Conservation (phyloP, 768 basidiomycete species). For the Filobasidium wieringae region DNA sequence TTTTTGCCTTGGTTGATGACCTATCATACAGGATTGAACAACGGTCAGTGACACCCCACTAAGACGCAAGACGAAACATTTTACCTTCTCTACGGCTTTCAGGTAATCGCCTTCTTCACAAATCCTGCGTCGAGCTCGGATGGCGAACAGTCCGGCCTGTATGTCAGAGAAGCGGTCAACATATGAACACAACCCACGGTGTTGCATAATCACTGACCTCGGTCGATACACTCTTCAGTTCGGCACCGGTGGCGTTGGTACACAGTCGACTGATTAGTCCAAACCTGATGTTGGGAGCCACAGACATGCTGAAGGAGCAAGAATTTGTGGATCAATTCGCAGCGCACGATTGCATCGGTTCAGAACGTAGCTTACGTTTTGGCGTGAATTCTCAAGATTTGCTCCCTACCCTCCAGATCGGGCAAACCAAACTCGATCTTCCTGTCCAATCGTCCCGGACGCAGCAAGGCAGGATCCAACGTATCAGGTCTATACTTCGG, state of each 20-base stretch:
- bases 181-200: neutral
- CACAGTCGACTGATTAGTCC: constrained; percentile 93
- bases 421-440: constrained; percentile 94
- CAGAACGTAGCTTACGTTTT: constrained; percentile 51
- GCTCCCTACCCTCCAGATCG: constrained; percentile 88
- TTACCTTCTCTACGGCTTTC: constrained; percentile 93
- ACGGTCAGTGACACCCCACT: neutral
- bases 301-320: constrained; percentile 63
- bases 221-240: constrained; percentile 89
- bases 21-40: neutral
- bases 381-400: constrained; percentile 93
- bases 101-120: constrained; percentile 95
- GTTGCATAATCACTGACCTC: constrained; percentile 50
- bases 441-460: constrained; percentile 90
- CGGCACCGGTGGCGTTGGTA: constrained; percentile 97
- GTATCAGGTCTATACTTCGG: constrained; percentile 85
- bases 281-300: constrained; percentile 91
- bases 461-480: constrained; percentile 85
- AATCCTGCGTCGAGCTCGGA: constrained; percentile 88
- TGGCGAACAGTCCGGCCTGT: constrained; percentile 99
- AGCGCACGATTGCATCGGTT: constrained; percentile 2
- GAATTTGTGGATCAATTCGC: neutral
- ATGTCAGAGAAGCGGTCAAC: neutral
- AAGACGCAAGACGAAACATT: neutral
- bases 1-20: constrained; percentile 84